phyloP scores from a whole-genome alignment of 352 stramenopile genomes.

The Pythium apleroticum region DNA sequence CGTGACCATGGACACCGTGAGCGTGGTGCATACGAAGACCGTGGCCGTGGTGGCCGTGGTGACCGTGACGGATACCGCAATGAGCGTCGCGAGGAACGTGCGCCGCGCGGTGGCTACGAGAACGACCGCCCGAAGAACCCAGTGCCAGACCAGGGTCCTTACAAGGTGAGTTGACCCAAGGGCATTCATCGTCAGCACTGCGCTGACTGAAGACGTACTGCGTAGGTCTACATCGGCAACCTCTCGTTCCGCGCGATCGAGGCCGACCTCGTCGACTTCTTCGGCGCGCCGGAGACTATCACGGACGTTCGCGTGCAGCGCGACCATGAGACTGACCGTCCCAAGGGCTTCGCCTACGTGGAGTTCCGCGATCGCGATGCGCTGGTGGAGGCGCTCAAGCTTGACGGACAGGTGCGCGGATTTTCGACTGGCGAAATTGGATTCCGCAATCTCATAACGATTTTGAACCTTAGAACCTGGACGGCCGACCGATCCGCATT shows the following conservation, averaged over 20 bases:
- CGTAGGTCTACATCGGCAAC: constrained; percentile 81
- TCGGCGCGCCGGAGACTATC: constrained; percentile 50
- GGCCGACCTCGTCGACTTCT: constrained; percentile 72
- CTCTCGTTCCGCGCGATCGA: constrained; percentile 68
- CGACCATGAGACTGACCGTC: constrained; percentile 62
- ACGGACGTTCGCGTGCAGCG: constrained; percentile 67
- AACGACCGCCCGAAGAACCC: constrained; percentile 66
- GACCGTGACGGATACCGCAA: constrained; percentile 15
- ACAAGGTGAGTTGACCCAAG: constrained; percentile 44
- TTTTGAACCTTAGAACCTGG: constrained; percentile 29
- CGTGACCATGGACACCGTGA: constrained; percentile 21
- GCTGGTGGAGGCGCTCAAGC: constrained; percentile 61
- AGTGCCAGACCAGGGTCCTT: constrained; percentile 72
- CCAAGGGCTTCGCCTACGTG: constrained; percentile 86
- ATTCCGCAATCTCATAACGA: not conserved
- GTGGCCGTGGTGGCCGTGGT: constrained; percentile 13
- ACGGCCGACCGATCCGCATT: constrained; percentile 59
- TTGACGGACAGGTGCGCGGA: constrained; percentile 43
- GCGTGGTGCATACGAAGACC: constrained; percentile 16
- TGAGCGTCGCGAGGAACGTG: constrained; percentile 21
- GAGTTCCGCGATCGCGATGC: constrained; percentile 72
- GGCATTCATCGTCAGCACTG: not conserved
- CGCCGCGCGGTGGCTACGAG: constrained; percentile 23
- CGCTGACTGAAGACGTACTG: not conserved
- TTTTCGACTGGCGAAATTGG: not conserved